These are phyloP conservation scores for Zymoseptoria passerinii DNA, from an alignment of 2,329 filamentous ascomycete species.

Conservation along the genomic window DNA sequence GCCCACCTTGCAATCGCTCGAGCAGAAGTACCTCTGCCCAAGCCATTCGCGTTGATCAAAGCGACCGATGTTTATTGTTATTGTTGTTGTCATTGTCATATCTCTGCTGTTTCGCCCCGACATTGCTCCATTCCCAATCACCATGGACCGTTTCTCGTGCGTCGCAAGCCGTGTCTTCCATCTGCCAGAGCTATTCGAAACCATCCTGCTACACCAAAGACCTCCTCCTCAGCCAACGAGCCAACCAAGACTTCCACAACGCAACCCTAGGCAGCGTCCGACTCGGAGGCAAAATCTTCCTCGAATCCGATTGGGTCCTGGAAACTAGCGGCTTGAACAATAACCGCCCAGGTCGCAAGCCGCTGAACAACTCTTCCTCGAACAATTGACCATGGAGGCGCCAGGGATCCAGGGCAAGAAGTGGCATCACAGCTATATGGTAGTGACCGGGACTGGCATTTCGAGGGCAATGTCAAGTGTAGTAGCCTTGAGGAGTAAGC, in stretches of 20 bases:
- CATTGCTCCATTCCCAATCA: background rate
- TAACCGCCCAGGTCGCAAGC: conserved; percentile 22
- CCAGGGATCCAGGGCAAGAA: conserved; percentile 11
- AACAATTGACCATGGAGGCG: conserved; percentile 17
- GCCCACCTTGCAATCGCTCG: no score
- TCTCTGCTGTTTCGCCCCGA: background rate
- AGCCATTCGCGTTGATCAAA: no score
- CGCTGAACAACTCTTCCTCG: conserved; percentile 29
- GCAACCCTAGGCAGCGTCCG: conserved; percentile 22
- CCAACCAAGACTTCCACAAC: conserved; percentile 22
- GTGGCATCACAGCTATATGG: conserved; percentile 28
- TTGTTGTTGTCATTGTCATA: no score
- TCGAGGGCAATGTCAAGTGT: conserved; percentile 28
- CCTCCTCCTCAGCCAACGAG: conserved; percentile 29
- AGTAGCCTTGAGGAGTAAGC: conserved; percentile 25
- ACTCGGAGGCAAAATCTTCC: conserved; percentile 29
- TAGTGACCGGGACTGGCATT: conserved; percentile 30
- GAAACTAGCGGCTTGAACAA: conserved; percentile 17
- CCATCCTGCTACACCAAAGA: conserved; percentile 28
- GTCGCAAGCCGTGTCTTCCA: conserved; percentile 21
- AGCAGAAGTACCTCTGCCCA: no score
- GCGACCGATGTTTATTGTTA: no score
- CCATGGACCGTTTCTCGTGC: background rate
- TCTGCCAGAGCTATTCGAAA: conserved; percentile 33
- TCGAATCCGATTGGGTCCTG: conserved; percentile 28